Base-by-base conservation (phyloP, 225 moss, liverwort and hornwort species). In the Neckera pumila region DNA sequence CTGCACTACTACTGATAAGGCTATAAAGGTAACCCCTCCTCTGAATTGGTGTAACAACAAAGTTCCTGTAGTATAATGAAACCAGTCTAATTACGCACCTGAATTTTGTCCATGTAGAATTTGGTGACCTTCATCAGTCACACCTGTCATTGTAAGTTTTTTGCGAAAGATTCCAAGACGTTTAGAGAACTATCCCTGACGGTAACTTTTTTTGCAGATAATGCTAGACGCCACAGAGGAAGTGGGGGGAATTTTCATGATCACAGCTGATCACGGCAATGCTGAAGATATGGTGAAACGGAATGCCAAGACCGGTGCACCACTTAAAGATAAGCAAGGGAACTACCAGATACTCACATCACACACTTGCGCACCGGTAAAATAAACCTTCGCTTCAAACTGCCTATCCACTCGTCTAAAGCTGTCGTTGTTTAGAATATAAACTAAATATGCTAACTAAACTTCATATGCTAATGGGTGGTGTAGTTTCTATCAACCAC, bases 231-330 rank as follows among this genome's bases (percentile, higher is more conserved):
- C 93, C 42, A 92, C 91, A 42, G 92, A 95, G 82, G 92, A 92
- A 63, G 95, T 93, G 49, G 93, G 93, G 56, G 95, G 95, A 22
- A 93, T 95, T 84, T 95, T 92, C 69, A 9, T 93, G 57, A 89
- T 95, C 28, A 95, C 95, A 36, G 95, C 93, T 83, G 95, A 95
- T 87, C 95, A 95, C 86, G 95, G 93, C 53, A 95, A 95, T 85
- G 95, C 93, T 61, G 95, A 95, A 88, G 95, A 95, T 56, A 95
- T 95, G 95, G 95, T 95, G 92, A 93, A 95, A 86, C 91, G 93
- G 58, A 93, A 95, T 84, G 54, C 90, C 43, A 95, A 95, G 89
- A 95, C 93, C 4, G 93, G 93, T 86, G 90, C 91, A 64, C 93
- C 95, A 27, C 0, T 93, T 11, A 90, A 91, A 89, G 95, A 95